Conservation (phyloP, 768 basidiomycete genomes). For the Tephrocybe sp. region DNA sequence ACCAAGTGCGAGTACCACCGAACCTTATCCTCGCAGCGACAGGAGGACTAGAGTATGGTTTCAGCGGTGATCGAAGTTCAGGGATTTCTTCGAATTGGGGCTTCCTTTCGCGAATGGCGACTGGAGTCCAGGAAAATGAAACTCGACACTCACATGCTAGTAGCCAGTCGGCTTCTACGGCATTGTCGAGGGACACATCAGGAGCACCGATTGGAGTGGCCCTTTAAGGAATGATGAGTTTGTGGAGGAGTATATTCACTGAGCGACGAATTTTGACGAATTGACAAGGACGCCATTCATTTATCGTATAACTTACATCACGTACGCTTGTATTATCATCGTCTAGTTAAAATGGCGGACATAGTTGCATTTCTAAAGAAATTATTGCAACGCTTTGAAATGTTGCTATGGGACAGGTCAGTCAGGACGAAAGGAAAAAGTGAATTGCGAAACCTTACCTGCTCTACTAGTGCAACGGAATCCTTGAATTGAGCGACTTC, state of each 20-base stretch:
- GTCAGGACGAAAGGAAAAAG: slow-evolving; percentile 9
- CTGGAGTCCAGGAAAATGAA: slow-evolving; percentile 7
- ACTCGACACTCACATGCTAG: slow-evolving; percentile 15
- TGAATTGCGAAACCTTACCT: slow-evolving; percentile 40
- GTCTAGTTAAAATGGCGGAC: slow-evolving; percentile 3
- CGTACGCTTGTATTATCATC: slow-evolving; percentile 3
- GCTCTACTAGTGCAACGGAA: slow-evolving; percentile 65
- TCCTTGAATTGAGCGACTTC: slow-evolving; percentile 70
- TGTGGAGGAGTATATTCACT: not conserved
- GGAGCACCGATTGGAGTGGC: slow-evolving; percentile 19
- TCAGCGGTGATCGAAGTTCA: slow-evolving; percentile 18
- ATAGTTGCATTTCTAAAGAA: slow-evolving; percentile 1
- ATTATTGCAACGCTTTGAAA: slow-evolving; percentile 53
- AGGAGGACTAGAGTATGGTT: slow-evolving; percentile 15
- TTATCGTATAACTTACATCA: slow-evolving; percentile 6
- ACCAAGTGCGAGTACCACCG: slow-evolving; percentile 22
- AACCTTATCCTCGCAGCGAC: slow-evolving; percentile 38
- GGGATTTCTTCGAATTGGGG: slow-evolving; percentile 17
- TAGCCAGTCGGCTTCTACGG: slow-evolving; percentile 7
- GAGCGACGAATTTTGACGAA: slow-evolving; percentile 5
- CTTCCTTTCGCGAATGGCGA: slow-evolving; percentile 13
- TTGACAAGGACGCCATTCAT: not conserved
- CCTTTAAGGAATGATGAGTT: too few relatives aligned
- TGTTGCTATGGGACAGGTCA: slow-evolving; percentile 45
- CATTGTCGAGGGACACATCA: slow-evolving; percentile 12